Evolutionary conservation across 371 early-diverging fungal genomes (phyloP), one percentile per base, ranked within the genome.

Genomic region (Actinomucor elegans): DNA sequence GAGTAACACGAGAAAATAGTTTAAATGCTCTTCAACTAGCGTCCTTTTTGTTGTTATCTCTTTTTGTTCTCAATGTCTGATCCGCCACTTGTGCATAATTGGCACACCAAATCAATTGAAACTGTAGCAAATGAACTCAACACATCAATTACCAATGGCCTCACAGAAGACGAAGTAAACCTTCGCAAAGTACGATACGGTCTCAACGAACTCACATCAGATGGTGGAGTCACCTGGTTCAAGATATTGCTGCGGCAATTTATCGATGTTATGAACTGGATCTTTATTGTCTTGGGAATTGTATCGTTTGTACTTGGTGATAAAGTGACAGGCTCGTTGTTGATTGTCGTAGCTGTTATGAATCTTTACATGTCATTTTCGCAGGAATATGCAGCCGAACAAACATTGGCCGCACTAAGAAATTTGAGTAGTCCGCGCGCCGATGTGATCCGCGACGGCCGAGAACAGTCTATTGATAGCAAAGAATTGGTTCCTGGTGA

Each of bases 371-470:
- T 96, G 24, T 93, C 94, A 1, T 93, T 94, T 58, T 73, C 81
- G 20, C 94, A 96, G 73, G 95, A 94, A 57, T 92, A 83, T 70
- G 84, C 87, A 29, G 94, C 95, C 0, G 93, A 93, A 65, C 83
- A 90, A 56, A 92, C 94, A 4, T 73, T 96, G 73, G 93, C 92
- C 50, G 91, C 94, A 8, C 73, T 96, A 27, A 69, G 85, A 37
- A 85, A 83, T 20, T 71, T 95, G 52, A 79, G 88, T 11, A 91
- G 93, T 1, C 91, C 94, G 4, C 81, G 81, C 44, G 80, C 81
- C 26, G 70, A 64, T 23, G 95, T 94, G 1, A 67, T 96, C 49
- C 91, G 96, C 21, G 87, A 89, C 51, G 91, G 92, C 7, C 69
- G 66, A 20, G 77, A 80, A 52, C 57, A 66, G 20, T 65, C 75